Evolutionary conservation across 495 filamentous ascomycete genomes (phyloP), one percentile per base, ranked within the genome.

Genomic region (Staphylotrichum longicolle): DNA sequence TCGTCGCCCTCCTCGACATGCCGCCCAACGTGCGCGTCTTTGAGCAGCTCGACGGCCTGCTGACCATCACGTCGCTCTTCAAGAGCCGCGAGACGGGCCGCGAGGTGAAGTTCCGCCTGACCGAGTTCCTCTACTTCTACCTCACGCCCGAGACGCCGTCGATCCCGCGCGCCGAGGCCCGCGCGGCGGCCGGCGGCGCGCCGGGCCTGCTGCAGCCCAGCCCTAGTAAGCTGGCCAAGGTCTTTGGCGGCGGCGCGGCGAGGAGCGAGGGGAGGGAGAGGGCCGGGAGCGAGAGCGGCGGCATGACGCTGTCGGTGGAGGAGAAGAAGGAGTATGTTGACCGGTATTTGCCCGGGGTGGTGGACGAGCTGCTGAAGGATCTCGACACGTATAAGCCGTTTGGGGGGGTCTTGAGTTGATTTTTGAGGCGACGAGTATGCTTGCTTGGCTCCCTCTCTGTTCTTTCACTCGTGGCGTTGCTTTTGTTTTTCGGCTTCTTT

Each of bases 81-180:
- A 95, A 95, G 72, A 85, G 83, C 62, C 85, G 89, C 41, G 82
- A 85, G 65, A 96, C 92, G 5, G 84, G 84, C 12, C 83, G 90
- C 57, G 90, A 93, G 63, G 93, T 98, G 59, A 96, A 95, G 73
- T 84, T 96, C 65, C 91, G 93, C 67, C 82, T 96, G 9, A 86
- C 96, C 60, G 94, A 98, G 70, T 97, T 98, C 72, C 77, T 98
- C 5, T 96, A 98, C 75, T 97, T 97, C 75, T 98, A 98, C 74
- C 85, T 98, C 52, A 96, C 97, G 87, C 91, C 93, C 35, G 94
- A 98, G 74, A 85, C 82, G 1, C 85, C 89, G 15, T 81, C 82
- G 20, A 77, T 80, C 68, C 69, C 81, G 52, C 72, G 70, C 57
- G 75, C 77, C 41, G 76, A 69, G 41, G 65, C 74, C 27, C 40